A percentile compares a stretch with the other conserved stretches of the same genome.
Evolutionary conservation across 495 filamentous ascomycete species (phyloP).

Genomic region (Cladorrhinum samala): DNA sequence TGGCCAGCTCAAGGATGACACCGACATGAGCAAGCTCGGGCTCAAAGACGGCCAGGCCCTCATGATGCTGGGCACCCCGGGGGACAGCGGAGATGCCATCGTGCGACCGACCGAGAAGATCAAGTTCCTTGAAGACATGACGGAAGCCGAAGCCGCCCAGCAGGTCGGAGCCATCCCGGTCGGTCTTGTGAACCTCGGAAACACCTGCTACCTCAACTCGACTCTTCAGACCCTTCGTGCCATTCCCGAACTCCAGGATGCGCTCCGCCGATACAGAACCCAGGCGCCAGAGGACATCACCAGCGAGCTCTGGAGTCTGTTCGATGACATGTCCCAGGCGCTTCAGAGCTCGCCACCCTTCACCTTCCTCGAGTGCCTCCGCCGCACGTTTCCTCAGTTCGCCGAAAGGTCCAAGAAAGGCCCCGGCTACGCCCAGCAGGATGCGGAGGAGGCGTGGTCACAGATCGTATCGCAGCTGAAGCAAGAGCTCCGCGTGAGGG

Average conservation of each 20-base stretch:
- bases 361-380: conserved; percentile 76
- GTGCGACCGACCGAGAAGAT: conserved; percentile 72
- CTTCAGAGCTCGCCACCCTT: conserved; percentile 83
- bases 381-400: conserved; percentile 85
- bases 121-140: conserved; percentile 96
- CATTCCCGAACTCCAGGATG: conserved; percentile 85
- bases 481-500: conserved; percentile 66
- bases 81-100: conserved; percentile 53
- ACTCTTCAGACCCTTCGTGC: conserved; percentile 83
- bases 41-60: conserved; percentile 81
- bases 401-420: conserved; percentile 77
- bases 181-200: conserved; percentile 87
- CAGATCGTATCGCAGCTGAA: conserved; percentile 86
- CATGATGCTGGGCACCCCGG: conserved; percentile 96
- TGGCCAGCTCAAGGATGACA: conserved; percentile 91
- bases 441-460: conserved; percentile 97
- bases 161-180: conserved; percentile 79
- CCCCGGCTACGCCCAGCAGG: conserved; percentile 85
- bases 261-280: conserved; percentile 63
- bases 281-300: conserved; percentile 63
- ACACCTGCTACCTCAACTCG: conserved; percentile 97
- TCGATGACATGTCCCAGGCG: conserved; percentile 88
- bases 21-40: conserved; percentile 72
- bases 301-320: conserved; percentile 73
- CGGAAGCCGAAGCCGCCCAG: conserved; percentile 82